A percentile compares a stretch with the other conserved stretches of the same genome.
Evolutionary conservation across 192 early-diverging fungal genomes (phyloP).

Genomic region (Diversispora eburnea): DNA sequence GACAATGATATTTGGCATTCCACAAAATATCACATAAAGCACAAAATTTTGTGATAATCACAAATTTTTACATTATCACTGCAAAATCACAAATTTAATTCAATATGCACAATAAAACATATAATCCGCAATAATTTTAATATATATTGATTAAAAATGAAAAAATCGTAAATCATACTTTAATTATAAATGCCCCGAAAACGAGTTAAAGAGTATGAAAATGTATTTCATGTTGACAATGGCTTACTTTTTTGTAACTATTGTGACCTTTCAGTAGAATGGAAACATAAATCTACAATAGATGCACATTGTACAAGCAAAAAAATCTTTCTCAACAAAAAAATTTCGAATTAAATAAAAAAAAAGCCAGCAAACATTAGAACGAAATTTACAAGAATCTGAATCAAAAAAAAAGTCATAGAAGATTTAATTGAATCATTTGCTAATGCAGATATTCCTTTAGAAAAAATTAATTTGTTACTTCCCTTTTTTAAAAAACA

Average conservation of each 20-base stretch:
- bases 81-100: too few species aligned
- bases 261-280: conserved; percentile 14
- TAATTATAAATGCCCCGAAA: too few species aligned
- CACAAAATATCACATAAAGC: too few species aligned
- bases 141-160: too few species aligned
- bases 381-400: not conserved
- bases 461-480: conserved; percentile 8
- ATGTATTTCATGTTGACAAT: conserved; percentile 11
- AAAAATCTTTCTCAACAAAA: not conserved
- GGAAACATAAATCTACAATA: conserved; percentile 16
- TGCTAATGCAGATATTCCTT: not conserved
- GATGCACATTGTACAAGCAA: conserved; percentile 11
- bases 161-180: too few species aligned
- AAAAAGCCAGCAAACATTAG: not conserved
- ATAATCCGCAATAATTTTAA: too few species aligned
- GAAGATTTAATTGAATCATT: not conserved
- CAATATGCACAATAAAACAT: too few species aligned
- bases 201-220: conserved; percentile 9
- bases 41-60: too few species aligned
- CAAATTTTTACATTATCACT: too few species aligned
- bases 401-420: not conserved
- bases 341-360: not conserved
- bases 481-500: conserved; percentile 13
- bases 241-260: conserved; percentile 12
- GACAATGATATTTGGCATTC: too few species aligned